Evolutionary conservation across 129 eudicot genomes (phyloP).

Genomic region (Silybum marianum): DNA sequence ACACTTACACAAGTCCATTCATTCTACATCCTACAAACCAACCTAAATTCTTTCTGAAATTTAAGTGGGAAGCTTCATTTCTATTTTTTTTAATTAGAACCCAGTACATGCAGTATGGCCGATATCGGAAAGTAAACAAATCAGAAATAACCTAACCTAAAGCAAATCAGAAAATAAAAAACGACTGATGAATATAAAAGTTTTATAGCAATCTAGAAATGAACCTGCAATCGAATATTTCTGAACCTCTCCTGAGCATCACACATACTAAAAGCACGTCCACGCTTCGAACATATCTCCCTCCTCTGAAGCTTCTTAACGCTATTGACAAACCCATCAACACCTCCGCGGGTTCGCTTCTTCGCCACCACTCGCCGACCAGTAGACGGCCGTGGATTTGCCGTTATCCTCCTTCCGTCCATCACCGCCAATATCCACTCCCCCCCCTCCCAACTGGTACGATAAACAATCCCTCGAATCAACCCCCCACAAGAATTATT

Average conservation of each 20-base stretch:
- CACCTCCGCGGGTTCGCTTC: constrained; percentile 69
- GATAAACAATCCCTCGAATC: not conserved
- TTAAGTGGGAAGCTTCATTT: not conserved
- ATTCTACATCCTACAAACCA: not conserved
- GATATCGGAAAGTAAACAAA: not conserved
- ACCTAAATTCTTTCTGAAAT: not conserved
- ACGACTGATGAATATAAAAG: not conserved
- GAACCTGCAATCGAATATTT: constrained; percentile 72
- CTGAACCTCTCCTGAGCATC: constrained; percentile 81
- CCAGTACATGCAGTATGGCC: not conserved
- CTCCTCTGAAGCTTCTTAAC: constrained; percentile 85
- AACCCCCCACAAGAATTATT: constrained; percentile 8
- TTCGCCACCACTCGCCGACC: constrained; percentile 83
- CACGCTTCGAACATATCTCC: constrained; percentile 79
- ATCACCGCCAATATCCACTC: constrained; percentile 27
- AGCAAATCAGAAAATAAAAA: not conserved
- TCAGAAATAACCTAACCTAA: not conserved
- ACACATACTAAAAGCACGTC: constrained; percentile 73
- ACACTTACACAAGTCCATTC: not conserved
- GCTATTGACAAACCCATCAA: constrained; percentile 84
- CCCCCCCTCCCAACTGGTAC: not conserved
- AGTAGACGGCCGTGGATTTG: constrained; percentile 76
- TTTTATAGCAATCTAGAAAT: not conserved
- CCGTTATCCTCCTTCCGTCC: constrained; percentile 86
- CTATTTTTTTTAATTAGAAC: not conserved